Conservation (phyloP, 2,329 filamentous ascomycete species). For the Fusarium sp. region DNA sequence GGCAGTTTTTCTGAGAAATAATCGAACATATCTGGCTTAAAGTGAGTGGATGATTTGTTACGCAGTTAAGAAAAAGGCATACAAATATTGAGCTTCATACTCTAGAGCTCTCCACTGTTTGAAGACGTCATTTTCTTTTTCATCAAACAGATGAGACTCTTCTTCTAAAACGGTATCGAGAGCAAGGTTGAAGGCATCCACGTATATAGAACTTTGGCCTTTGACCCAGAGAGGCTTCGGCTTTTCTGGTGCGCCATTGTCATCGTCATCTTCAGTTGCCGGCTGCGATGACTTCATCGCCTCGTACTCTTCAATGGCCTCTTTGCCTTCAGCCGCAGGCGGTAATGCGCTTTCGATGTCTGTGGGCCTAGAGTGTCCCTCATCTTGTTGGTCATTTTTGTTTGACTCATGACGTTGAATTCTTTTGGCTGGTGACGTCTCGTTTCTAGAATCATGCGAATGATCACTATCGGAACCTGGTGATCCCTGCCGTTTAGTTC, state of each 20-base stretch:
- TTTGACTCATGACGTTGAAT: slow-evolving; percentile 30
- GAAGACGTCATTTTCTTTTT: slow-evolving; percentile 82
- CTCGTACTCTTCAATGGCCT: slow-evolving; percentile 85
- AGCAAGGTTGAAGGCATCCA: slow-evolving; percentile 95
- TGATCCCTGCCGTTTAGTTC: slow-evolving; percentile 47
- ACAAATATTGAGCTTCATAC: slow-evolving; percentile 94
- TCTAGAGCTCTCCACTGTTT: slow-evolving; percentile 76
- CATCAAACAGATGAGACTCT: slow-evolving; percentile 87
- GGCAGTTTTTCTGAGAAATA: slow-evolving; percentile 92
- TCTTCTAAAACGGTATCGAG: slow-evolving; percentile 90
- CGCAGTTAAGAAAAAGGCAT: slow-evolving; percentile 50
- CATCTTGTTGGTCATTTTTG: slow-evolving; percentile 32
- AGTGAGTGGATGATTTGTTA: slow-evolving; percentile 16
- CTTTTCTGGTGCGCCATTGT: slow-evolving; percentile 55
- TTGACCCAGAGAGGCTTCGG: slow-evolving; percentile 68
- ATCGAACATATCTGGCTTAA: slow-evolving; percentile 78
- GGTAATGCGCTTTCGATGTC: slow-evolving; percentile 71
- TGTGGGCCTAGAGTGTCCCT: slow-evolving; percentile 42
- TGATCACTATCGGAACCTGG: slow-evolving; percentile 41
- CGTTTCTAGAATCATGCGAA: slow-evolving; percentile 36
- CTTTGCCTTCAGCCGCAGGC: slow-evolving; percentile 71
- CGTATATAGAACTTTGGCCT: slow-evolving; percentile 90
- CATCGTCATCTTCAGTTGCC: slow-evolving; percentile 48
- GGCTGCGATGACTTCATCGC: slow-evolving; percentile 69
- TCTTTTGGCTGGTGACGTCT: slow-evolving; percentile 1